These are phyloP conservation scores for Galerina sulciceps DNA, from an alignment of 768 basidiomycete species.

Conservation along the genomic window DNA sequence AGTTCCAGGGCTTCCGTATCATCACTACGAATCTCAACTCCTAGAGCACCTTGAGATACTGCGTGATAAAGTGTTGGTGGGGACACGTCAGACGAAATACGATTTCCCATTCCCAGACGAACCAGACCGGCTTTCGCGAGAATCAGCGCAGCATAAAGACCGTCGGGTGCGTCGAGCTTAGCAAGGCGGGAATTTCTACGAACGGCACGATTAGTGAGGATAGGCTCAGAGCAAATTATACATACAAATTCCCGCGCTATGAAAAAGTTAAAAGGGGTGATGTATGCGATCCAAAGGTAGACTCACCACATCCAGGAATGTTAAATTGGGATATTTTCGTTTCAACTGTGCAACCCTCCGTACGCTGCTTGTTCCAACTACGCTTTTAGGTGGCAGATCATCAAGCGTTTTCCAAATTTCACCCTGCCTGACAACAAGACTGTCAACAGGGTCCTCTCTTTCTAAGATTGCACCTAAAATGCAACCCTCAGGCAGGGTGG, in stretches of 20 bases:
- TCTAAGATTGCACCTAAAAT: constrained; percentile 83
- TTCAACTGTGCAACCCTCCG: constrained; percentile 90
- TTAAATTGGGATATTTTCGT: constrained; percentile 72
- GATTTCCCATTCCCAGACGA: constrained; percentile 73
- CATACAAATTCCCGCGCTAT: constrained; percentile 88
- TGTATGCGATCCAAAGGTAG: background rate
- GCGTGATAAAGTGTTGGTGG: constrained; percentile 85
- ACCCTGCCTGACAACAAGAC: constrained; percentile 83
- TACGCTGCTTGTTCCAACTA: constrained; percentile 96
- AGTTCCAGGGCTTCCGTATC: constrained; percentile 65
- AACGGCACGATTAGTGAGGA: constrained; percentile 1
- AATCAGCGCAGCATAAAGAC: constrained; percentile 85
- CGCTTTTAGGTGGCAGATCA: constrained; percentile 85
- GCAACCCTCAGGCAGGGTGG: constrained; percentile 82
- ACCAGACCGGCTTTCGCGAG: constrained; percentile 93
- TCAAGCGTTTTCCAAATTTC: constrained; percentile 68
- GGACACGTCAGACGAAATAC: constrained; percentile 73
- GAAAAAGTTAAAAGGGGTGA: background rate
- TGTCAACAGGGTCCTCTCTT: constrained; percentile 89
- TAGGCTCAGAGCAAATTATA: constrained; percentile 10
- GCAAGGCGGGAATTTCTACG: constrained; percentile 84
- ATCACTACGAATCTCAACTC: constrained; percentile 77
- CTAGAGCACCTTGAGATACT: constrained; percentile 94
- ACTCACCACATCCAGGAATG: constrained; percentile 89
- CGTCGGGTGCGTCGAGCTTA: constrained; percentile 85